A percentile compares a stretch with the other conserved stretches of the same genome.
These are phyloP conservation scores for Boletus patriciae DNA, from an alignment of 768 basidiomycete species.

Conservation along the genomic window DNA sequence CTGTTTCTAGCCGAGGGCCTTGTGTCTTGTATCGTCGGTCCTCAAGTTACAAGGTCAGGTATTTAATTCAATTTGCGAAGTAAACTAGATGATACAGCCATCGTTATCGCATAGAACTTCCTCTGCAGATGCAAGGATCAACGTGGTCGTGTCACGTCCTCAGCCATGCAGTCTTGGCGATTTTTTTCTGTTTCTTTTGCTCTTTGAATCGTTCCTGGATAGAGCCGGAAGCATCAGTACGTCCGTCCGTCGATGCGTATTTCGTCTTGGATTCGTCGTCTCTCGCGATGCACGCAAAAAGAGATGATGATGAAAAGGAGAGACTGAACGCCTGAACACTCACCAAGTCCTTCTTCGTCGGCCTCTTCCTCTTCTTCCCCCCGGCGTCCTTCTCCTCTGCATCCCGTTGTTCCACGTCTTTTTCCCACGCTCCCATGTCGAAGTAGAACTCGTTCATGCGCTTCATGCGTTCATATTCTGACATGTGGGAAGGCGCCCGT, in stretches of 20 bases:
- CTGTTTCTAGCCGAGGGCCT: too few relatives aligned
- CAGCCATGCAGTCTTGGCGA: conserved; percentile 87
- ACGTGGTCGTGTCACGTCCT: conserved; percentile 44
- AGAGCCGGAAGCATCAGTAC: conserved; percentile 23
- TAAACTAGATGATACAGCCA: conserved; percentile 5
- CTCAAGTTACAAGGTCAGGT: neutral
- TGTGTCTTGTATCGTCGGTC: neutral
- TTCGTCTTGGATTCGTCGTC: conserved; percentile 22
- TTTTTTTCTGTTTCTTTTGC: conserved; percentile 78
- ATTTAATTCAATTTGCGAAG: neutral
- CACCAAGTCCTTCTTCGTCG: conserved; percentile 83
- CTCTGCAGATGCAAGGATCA: neutral
- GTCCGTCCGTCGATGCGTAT: conserved; percentile 22
- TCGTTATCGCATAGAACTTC: neutral
- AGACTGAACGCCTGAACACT: conserved; percentile 29
- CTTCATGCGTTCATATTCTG: conserved; percentile 73
- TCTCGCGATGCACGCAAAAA: conserved; percentile 21
- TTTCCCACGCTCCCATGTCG: conserved; percentile 78
- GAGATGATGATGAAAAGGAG: conserved; percentile 17
- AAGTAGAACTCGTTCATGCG: conserved; percentile 90
- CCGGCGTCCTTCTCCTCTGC: conserved; percentile 50
- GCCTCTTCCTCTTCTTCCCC: conserved; percentile 73
- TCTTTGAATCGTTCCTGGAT: conserved; percentile 79
- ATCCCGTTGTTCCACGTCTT: conserved; percentile 54
- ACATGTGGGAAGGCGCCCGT: conserved; percentile 72